These are phyloP conservation scores for Candida stauntonica DNA, from an alignment of 805 yeast species.

Conservation along the genomic window DNA sequence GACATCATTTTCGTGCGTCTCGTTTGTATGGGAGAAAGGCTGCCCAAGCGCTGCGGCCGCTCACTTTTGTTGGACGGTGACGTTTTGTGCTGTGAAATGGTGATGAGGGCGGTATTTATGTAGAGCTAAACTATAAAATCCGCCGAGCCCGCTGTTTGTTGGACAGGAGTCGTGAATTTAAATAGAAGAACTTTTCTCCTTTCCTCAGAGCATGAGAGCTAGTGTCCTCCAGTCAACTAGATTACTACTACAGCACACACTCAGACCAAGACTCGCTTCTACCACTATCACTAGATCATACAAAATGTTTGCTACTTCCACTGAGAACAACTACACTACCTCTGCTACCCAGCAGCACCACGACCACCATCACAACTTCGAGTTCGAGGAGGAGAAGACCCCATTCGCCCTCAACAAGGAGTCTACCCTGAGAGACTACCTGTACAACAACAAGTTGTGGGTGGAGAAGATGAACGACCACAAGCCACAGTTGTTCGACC, in stretches of 20 bases:
- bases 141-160: background rate
- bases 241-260: background rate
- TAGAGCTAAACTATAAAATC: too few relatives aligned
- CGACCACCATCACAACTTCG: slow-evolving; percentile 10
- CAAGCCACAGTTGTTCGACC: slow-evolving; percentile 24
- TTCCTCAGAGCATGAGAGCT: slow-evolving; percentile 3
- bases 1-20: slow-evolving; percentile 14
- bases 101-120: slow-evolving; percentile 1
- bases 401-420: slow-evolving; percentile 37
- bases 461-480: slow-evolving; percentile 35
- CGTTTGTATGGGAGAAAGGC: background rate
- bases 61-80: background rate
- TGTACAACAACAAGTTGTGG: slow-evolving; percentile 42
- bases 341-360: background rate
- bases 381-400: slow-evolving; percentile 13
- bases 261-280: background rate
- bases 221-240: background rate
- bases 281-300: background rate
- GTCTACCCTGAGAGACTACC: slow-evolving; percentile 45
- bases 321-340: slow-evolving; percentile 2
- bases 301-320: slow-evolving; percentile 10
- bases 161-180: too few relatives aligned
- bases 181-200: background rate
- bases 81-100: background rate
- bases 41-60: background rate